A percentile compares a stretch with the other conserved stretches of the same genome.
Evolutionary conservation across 2,329 filamentous ascomycete genomes (phyloP).

Genomic region (Dendryphion nanum): DNA sequence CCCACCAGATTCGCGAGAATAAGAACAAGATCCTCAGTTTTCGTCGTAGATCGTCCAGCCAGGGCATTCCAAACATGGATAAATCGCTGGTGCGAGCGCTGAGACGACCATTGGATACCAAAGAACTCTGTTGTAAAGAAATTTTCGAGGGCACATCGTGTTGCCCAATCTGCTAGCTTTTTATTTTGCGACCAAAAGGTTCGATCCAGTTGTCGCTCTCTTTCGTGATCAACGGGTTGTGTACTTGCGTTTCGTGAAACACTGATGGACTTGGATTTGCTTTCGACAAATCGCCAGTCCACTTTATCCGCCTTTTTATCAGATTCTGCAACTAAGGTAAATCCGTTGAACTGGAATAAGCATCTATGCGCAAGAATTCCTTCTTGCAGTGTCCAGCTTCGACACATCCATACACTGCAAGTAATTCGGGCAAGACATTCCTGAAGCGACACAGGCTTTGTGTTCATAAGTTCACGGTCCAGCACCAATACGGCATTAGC

Average conservation of each 20-base stretch:
- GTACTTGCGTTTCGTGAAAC: background rate
- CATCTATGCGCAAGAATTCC: background rate
- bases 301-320: background rate
- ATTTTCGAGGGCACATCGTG: background rate
- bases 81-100: background rate
- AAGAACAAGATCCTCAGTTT: background rate
- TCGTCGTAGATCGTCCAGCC: background rate
- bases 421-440: background rate
- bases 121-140: background rate
- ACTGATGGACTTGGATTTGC: background rate
- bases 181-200: too few species aligned
- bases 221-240: background rate
- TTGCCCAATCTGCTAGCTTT: too few species aligned
- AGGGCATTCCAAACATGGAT: background rate
- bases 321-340: background rate
- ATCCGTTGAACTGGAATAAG: background rate
- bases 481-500: background rate
- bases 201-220: too few species aligned
- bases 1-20: background rate
- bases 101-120: background rate
- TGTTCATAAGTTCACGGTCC: background rate
- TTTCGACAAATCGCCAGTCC: background rate
- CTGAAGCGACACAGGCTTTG: background rate
- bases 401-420: constrained; percentile 1
- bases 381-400: constrained; percentile 1